Evolutionary conservation across 257 asterid genomes (phyloP).

Genomic region (Solanum sitiens): DNA sequence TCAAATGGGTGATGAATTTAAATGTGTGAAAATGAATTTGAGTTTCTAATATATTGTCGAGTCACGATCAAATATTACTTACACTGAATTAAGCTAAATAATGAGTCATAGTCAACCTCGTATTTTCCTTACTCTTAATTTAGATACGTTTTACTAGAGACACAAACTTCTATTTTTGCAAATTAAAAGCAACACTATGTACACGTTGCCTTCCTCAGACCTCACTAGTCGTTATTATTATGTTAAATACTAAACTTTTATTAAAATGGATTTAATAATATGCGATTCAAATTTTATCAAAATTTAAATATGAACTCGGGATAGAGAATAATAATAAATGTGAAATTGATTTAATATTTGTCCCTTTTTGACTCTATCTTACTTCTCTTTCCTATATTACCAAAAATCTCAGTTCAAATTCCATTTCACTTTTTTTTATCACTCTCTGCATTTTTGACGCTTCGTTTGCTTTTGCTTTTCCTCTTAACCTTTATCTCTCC

Average conservation of each 20-base stretch:
- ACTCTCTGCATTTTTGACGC: background rate
- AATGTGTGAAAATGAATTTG: background rate
- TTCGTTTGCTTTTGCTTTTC: background rate
- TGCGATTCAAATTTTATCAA: background rate
- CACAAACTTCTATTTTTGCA: background rate
- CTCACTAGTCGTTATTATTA: background rate
- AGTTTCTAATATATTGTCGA: background rate
- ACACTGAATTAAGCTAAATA: background rate
- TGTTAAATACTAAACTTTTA: background rate
- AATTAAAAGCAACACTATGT: fast-evolving
- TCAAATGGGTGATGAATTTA: no score
- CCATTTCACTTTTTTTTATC: background rate
- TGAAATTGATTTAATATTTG: background rate
- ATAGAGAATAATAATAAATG: background rate
- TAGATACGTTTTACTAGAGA: background rate
- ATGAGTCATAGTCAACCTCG: background rate
- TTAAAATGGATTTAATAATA: no score
- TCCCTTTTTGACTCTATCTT: background rate
- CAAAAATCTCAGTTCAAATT: background rate
- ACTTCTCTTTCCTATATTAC: background rate
- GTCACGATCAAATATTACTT: background rate
- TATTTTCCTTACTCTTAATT: background rate
- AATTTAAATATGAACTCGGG: background rate
- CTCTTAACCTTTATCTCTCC: background rate
- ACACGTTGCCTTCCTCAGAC: fast-evolving